Conservation (phyloP, 208 protist species). For the Trypanosoma avium region DNA sequence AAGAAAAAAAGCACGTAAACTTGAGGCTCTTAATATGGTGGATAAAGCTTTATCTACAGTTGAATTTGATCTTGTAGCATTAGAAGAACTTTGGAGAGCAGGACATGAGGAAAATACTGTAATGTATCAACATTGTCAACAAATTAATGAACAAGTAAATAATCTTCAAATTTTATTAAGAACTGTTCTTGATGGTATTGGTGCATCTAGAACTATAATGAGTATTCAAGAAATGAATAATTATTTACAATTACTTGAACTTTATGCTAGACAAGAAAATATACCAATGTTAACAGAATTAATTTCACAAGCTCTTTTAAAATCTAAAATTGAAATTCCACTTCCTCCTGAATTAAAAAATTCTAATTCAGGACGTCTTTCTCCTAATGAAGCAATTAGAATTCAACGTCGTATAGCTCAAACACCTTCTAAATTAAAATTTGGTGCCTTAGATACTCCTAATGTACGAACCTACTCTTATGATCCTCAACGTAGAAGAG, state of each 20-base stretch:
- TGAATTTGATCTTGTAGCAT: constrained; percentile 73
- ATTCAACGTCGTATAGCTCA: constrained; percentile 24
- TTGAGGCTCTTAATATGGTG: constrained; percentile 35
- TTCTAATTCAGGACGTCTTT: background rate
- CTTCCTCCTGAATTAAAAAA: constrained; percentile 9
- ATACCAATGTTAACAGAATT: constrained; percentile 50
- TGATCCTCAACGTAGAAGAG: constrained; percentile 61
- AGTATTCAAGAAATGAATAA: constrained; percentile 38
- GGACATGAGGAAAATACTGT: constrained; percentile 76
- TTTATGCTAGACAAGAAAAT: constrained; percentile 74
- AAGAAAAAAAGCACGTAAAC: constrained; percentile 37
- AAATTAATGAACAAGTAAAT: constrained; percentile 51
- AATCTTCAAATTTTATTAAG: constrained; percentile 55
- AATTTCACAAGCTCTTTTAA: constrained; percentile 60
- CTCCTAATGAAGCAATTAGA: constrained; percentile 12
- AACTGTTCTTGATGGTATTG: constrained; percentile 80
- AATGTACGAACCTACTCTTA: constrained; percentile 70
- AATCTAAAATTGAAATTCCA: constrained; percentile 5
- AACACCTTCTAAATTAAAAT: constrained; percentile 42
- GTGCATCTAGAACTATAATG: constrained; percentile 54
- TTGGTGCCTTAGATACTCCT: constrained; percentile 51
- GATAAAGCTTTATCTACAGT: constrained; percentile 73
- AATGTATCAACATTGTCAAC: constrained; percentile 79
- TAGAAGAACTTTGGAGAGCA: constrained; percentile 77
- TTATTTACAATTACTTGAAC: constrained; percentile 77